A percentile compares a stretch with the other conserved stretches of the same genome.
Conservation (phyloP, 148 eudicot species). For the Pharnaceum exiguum region DNA sequence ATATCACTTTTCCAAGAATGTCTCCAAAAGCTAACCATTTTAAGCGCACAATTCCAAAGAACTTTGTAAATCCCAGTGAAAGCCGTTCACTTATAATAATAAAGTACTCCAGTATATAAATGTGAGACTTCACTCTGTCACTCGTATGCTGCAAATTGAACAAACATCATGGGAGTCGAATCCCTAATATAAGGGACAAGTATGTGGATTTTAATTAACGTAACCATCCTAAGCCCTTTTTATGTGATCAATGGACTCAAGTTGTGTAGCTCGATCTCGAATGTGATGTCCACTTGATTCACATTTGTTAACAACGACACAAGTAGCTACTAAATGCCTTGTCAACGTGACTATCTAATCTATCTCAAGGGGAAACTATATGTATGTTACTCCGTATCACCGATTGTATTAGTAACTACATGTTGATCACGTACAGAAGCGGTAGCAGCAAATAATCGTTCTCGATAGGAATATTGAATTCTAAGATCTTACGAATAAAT, state of each 20-base stretch:
- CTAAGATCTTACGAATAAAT: too few species aligned
- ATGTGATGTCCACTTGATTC: too few species aligned
- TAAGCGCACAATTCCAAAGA: slow-evolving; percentile 5
- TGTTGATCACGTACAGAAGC: too few species aligned
- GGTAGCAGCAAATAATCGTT: too few species aligned
- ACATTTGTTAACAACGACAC: too few species aligned
- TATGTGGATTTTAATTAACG: slow-evolving; percentile 12
- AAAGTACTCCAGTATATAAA: neutral
- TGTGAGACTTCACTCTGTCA: neutral
- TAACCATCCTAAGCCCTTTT: slow-evolving; percentile 1
- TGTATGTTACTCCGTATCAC: too few species aligned
- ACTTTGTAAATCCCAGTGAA: slow-evolving; percentile 28
- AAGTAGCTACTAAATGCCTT: too few species aligned
- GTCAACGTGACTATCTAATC: too few species aligned
- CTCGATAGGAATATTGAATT: too few species aligned
- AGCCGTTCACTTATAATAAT: neutral
- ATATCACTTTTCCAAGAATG: slow-evolving; percentile 28
- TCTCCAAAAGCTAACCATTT: slow-evolving; percentile 24
- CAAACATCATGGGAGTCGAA: slow-evolving; percentile 21
- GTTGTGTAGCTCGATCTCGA: neutral
- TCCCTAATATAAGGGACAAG: slow-evolving; percentile 22
- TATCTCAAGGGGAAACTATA: too few species aligned
- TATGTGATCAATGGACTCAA: slow-evolving; percentile 7
- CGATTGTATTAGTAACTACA: too few species aligned
- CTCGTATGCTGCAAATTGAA: neutral